A percentile compares a stretch with the other conserved stretches of the same genome.
Conservation (phyloP, 2,329 filamentous ascomycete species). For the Xylaria sp. region DNA sequence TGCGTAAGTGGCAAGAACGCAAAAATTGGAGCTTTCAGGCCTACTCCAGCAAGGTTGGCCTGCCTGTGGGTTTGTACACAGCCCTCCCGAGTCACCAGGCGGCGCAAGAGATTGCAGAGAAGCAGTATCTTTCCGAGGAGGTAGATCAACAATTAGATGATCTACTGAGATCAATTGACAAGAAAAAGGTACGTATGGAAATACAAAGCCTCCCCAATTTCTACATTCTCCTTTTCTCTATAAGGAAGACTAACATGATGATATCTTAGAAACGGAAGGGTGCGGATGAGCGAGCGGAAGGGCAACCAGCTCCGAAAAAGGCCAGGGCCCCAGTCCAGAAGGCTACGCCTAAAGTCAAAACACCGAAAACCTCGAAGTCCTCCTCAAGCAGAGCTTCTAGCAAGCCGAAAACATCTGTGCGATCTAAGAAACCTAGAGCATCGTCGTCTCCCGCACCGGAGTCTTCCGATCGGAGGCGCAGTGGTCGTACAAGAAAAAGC, state of each 20-base stretch:
- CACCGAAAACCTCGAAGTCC: conserved; percentile 49
- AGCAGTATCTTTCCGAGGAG: conserved; percentile 82
- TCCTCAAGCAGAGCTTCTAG: conserved; percentile 41
- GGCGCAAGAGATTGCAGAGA: conserved; percentile 87
- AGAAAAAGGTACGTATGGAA: conserved; percentile 69
- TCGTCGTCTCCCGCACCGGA: conserved; percentile 49
- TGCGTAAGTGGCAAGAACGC: conserved; percentile 86
- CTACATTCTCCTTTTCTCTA: not conserved
- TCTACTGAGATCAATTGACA: conserved; percentile 71
- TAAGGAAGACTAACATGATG: conserved; percentile 44
- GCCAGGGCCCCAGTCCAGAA: conserved; percentile 50
- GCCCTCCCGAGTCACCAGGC: conserved; percentile 78
- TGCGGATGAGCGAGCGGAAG: conserved; percentile 60
- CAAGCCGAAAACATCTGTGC: conserved; percentile 44
- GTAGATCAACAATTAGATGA: conserved; percentile 81
- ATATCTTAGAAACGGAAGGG: conserved; percentile 65
- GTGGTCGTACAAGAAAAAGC: conserved; percentile 60
- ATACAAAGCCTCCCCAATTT: not conserved
- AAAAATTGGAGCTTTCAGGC: conserved; percentile 88
- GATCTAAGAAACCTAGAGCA: conserved; percentile 45
- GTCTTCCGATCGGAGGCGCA: conserved; percentile 63
- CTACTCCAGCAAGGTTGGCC: conserved; percentile 80
- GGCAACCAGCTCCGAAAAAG: conserved; percentile 57
- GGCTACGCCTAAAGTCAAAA: conserved; percentile 49
- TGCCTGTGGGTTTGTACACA: conserved; percentile 82